Evolutionary conservation across 23 red algal species (phyloP), one percentile per base, ranked within the genome.

Genomic region (Gracilaria gracilis): DNA sequence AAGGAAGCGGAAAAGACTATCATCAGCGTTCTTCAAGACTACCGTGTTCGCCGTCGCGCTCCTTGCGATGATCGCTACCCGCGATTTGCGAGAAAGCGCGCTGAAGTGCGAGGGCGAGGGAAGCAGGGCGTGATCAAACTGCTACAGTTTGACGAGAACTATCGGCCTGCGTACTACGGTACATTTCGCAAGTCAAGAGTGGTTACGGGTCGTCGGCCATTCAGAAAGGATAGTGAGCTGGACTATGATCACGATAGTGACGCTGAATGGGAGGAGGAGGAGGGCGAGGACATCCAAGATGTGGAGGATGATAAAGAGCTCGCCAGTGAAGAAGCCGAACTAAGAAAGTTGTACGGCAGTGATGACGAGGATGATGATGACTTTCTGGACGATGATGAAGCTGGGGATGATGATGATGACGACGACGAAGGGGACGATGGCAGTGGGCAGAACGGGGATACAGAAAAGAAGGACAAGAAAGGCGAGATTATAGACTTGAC

Each of bases 191-290:
- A 49, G 4, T 79, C 87, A 20, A 29, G 9, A 67, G 31, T n/a
- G 2, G 87, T 90, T 14, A 46, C 28, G 39, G 65, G 65, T 31
- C 71, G 87, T 23, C 53, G 76, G 28, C 87, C 87, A 7, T 80
- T 90, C 64, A 57, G 20, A 20, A 90, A 80, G 31, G 87, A 90
- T 13, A 39, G 47, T 49, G 58, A 42, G 0, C 53, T 90, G 17
- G 58, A 90, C 58, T 90, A 90, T 39, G 71, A 71, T n/a, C 71
- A 90, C 57, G 87, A 90, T 28, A 90, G 87, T 61, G 87, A 64
- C 13, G 74, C 71, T 53, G 87, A 90, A 38, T 90, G 87, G 87
- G 87, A 90, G 40, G 87, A 90, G 36, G 87, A 90, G 27, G 87
- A 90, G 61, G 87, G 71, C 34, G 87, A 90, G 55, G 87, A 90